Conservation (phyloP, 2,329 filamentous ascomycete species). For the Trichoderma citrinoviride region DNA sequence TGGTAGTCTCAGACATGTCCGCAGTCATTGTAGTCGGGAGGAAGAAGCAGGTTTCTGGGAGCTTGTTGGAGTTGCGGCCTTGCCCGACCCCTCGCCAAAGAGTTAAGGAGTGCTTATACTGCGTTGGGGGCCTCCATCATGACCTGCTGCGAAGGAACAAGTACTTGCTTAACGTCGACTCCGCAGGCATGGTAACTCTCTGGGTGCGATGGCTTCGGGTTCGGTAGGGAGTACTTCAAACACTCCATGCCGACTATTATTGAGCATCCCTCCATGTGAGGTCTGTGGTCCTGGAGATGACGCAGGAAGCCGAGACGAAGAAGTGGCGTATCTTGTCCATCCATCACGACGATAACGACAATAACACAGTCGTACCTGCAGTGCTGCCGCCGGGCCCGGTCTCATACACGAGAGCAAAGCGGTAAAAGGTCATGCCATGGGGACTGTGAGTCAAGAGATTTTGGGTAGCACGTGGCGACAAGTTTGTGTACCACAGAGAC, state of each 20-base stretch:
- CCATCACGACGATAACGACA: neutral
- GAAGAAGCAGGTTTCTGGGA: neutral
- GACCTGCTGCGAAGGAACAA: neutral
- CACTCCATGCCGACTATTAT: neutral
- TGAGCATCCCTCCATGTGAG: neutral
- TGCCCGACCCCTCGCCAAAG: too few species aligned
- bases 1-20: conserved; percentile 16
- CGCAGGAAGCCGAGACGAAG: conserved; percentile 23
- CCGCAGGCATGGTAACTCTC: neutral
- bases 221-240: neutral
- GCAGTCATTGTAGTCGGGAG: neutral
- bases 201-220: neutral
- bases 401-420: neutral
- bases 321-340: conserved; percentile 2
- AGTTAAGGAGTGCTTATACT: neutral
- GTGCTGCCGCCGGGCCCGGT: neutral
- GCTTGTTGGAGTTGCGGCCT: neutral
- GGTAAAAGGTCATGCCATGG: conserved; percentile 16
- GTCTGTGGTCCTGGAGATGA: conserved; percentile 22
- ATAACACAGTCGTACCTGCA: neutral
- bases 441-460: neutral
- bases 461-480: conserved; percentile 17
- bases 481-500: conserved; percentile 21
- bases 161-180: neutral
- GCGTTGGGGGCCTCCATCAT: neutral